Evolutionary conservation across 1,139 yeast genomes (phyloP), one percentile per base, ranked within the genome.

Genomic region (Geotrichum cucujoidarum): DNA sequence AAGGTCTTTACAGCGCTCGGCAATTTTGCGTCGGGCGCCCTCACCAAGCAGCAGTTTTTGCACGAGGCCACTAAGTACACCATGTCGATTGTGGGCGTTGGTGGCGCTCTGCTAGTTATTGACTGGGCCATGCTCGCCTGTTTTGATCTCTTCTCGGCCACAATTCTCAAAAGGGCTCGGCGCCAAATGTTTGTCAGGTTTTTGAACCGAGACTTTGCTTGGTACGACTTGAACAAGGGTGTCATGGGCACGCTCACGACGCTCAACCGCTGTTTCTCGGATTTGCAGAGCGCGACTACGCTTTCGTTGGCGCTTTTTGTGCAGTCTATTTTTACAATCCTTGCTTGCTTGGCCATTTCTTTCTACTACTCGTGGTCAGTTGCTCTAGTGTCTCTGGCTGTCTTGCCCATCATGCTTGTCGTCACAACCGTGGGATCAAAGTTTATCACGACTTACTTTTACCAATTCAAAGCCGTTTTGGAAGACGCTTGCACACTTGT

Each of bases 291-390:
- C 0, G 88, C 94, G 0, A 71, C 78, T 13, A 78, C 95, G 2
- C 88, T 85, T 57, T 76, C 82, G 4, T 60, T 82, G 29, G 92
- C 85, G 0, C 58, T 80, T 20, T 62, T 80, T 2, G 60, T 78
- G 4, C 81, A 80, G 55, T 73, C 80, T 4, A 24, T 72, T 2
- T 73, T 78, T 0, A 72, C 85, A 0, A 68, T 80, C 0, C 47
- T 80, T 4, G 77, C 86, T 0, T 69, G 86, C 5, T 64, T 85
- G 1, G 73, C 77, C 0, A 78, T 87, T 1, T 82, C 97, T 0
- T 75, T 92, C 64, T 74, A 75, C 52, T 82, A 80, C 53, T 84
- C 95, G 0, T 90, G 97, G 97, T 74, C 84, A 2, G 72, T 92
- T 11, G 86, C 97, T 0, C 64, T 92, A 29, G 77, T 92, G 0